A percentile compares a stretch with the other conserved stretches of the same genome.
These are phyloP conservation scores for Oryza rufipogon DNA, from an alignment of 176 grass and related monocot genomes.

Conservation along the genomic window DNA sequence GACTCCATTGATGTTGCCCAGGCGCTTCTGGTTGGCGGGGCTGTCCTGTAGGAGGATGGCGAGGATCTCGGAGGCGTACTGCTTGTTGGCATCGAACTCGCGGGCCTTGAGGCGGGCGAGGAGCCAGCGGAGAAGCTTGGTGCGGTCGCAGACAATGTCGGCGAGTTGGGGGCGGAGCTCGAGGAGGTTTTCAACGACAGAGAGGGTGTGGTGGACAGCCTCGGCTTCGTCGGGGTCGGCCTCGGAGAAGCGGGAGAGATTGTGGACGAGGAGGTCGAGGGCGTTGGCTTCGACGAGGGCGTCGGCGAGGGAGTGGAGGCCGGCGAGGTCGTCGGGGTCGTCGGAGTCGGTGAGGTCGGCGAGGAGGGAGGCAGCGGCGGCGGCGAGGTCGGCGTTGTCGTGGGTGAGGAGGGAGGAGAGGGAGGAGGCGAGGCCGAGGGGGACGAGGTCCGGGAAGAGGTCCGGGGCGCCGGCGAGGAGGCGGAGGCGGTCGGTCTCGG, in stretches of 20 bases:
- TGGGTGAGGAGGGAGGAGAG: conserved; percentile 80
- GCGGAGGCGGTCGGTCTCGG: conserved; percentile 75
- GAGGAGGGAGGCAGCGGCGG: conserved; percentile 79
- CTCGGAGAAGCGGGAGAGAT: conserved; percentile 85
- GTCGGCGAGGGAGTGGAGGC: conserved; percentile 65
- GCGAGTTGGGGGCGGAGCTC: conserved; percentile 77
- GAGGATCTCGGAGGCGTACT: conserved; percentile 93
- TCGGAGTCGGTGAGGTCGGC: conserved; percentile 88
- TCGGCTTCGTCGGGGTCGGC: conserved; percentile 75
- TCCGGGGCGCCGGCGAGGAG: conserved; percentile 83
- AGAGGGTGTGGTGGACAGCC: conserved; percentile 76
- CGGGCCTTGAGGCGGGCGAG: conserved; percentile 77
- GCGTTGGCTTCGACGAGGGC: conserved; percentile 75
- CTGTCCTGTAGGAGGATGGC: conserved; percentile 92
- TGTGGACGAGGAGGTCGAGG: conserved; percentile 85
- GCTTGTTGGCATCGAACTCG: conserved; percentile 93
- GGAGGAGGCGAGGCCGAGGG: conserved; percentile 65
- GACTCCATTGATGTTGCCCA: conserved; percentile 89
- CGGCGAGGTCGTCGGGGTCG: conserved; percentile 61
- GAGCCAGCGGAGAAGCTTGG: conserved; percentile 86
- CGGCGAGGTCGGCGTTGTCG: conserved; percentile 84
- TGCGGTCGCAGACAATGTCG: conserved; percentile 79
- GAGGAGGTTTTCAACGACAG: conserved; percentile 85
- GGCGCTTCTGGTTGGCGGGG: conserved; percentile 80
- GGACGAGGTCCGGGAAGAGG: conserved; percentile 83